Conservation (phyloP, 371 early-diverging fungal species). For the Apophysomyces trapeziformis region DNA sequence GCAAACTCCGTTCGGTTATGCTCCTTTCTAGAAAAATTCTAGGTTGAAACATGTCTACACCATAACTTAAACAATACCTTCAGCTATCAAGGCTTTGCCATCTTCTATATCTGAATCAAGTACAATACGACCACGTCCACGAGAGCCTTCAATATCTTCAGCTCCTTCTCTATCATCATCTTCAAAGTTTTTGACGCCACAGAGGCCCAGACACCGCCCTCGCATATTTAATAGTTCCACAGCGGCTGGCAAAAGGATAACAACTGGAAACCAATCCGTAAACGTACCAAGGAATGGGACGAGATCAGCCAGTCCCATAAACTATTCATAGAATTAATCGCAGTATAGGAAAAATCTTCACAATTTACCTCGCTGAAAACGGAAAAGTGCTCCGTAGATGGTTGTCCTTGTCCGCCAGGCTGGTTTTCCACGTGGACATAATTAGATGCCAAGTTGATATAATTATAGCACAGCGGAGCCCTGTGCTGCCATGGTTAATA, state of each 20-base stretch:
- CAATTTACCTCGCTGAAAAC: conserved; percentile 50
- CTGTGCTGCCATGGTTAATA: conserved; percentile 37
- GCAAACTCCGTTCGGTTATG: conserved; percentile 31
- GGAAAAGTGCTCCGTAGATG: conserved; percentile 37
- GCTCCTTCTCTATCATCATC: conserved; percentile 56
- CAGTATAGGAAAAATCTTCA: neutral
- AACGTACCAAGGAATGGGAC: conserved; percentile 91
- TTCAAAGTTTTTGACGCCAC: conserved; percentile 65
- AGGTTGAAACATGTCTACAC: neutral
- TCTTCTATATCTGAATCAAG: conserved; percentile 52
- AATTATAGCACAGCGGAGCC: conserved; percentile 95
- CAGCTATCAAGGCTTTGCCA: conserved; percentile 43
- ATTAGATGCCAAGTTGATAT: conserved; percentile 72
- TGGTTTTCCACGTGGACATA: conserved; percentile 13
- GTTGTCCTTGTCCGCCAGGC: conserved; percentile 26
- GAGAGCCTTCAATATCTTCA: conserved; percentile 40
- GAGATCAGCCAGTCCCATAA: conserved; percentile 87
- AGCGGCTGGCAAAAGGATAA: conserved; percentile 79
- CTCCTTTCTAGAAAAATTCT: conserved; percentile 29
- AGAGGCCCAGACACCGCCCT: conserved; percentile 73
- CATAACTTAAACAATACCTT: conserved; percentile 29
- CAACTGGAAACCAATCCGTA: conserved; percentile 85
- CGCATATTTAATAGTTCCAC: conserved; percentile 81
- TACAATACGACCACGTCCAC: conserved; percentile 21
- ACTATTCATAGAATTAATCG: conserved; percentile 34